These are phyloP conservation scores for Syzygium syzygioides DNA, from an alignment of 441 rosid species.

Conservation along the genomic window DNA sequence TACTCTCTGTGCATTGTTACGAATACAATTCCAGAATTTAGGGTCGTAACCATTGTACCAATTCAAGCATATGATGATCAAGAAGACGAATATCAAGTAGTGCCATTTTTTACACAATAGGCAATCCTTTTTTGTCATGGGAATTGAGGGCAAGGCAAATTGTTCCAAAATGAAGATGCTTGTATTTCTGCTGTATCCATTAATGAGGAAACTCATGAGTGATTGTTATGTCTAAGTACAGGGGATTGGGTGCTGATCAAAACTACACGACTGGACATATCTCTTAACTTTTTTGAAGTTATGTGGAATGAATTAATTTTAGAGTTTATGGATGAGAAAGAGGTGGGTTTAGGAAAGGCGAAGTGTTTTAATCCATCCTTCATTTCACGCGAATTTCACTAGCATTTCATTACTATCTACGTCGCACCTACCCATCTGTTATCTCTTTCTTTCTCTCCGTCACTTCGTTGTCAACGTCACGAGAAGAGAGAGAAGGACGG, in stretches of 20 bases:
- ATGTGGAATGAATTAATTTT: neutral
- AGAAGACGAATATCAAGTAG: too few relatives aligned
- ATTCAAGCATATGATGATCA: too few relatives aligned
- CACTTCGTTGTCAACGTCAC: neutral
- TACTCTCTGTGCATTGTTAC: too few relatives aligned
- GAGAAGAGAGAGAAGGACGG: neutral
- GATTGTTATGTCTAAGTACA: neutral
- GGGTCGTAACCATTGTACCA: too few relatives aligned
- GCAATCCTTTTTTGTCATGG: neutral
- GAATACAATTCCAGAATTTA: too few relatives aligned
- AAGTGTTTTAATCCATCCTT: fast-evolving
- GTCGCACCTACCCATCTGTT: too few relatives aligned
- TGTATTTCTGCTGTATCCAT: neutral
- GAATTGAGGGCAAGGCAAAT: too few relatives aligned
- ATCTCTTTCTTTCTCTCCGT: neutral
- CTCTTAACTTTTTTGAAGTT: neutral
- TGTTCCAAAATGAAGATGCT: neutral
- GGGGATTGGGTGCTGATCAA: neutral
- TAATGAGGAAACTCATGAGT: neutral
- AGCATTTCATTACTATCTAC: neutral
- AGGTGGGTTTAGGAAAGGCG: neutral
- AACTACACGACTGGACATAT: neutral
- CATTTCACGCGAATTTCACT: neutral
- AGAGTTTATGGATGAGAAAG: neutral
- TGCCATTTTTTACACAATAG: too few relatives aligned